phyloP scores from a whole-genome alignment of 305 asterid species.

The Ajuga reptans region DNA sequence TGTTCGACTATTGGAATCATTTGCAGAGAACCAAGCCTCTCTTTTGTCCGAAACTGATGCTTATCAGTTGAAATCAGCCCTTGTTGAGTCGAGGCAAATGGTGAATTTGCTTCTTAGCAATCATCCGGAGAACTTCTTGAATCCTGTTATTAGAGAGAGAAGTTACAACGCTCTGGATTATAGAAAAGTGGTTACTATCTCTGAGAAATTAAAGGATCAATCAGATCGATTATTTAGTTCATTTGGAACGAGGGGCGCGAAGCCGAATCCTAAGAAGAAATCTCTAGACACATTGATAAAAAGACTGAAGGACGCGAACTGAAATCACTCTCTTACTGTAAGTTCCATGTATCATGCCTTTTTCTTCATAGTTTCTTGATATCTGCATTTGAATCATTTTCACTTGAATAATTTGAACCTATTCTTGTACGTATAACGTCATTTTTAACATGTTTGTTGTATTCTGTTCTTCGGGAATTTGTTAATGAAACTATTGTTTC shows the following conservation, averaged over 20 bases:
- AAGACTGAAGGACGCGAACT: conserved; percentile 82
- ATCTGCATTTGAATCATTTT: conserved; percentile 11
- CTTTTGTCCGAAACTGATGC: conserved; percentile 63
- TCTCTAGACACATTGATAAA: conserved; percentile 83
- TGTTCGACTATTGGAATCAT: conserved; percentile 68
- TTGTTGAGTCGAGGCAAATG: conserved; percentile 84
- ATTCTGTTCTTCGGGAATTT: background rate
- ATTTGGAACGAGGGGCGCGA: conserved; percentile 83
- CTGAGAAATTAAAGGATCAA: conserved; percentile 88
- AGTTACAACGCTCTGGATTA: conserved; percentile 74
- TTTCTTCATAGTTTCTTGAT: conserved; percentile 7
- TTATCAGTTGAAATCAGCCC: conserved; percentile 57
- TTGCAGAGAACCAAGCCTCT: conserved; percentile 81
- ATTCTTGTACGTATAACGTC: conserved; percentile 19
- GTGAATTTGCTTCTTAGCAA: conserved; percentile 77
- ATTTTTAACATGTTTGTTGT: conserved; percentile 21
- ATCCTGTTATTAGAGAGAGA: conserved; percentile 86
- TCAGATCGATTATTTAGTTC: conserved; percentile 76
- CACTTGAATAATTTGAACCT: background rate
- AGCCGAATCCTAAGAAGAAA: conserved; percentile 84
- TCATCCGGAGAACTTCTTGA: conserved; percentile 89
- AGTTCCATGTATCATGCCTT: conserved; percentile 16
- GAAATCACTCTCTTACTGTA: conserved; percentile 27
- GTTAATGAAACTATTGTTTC: conserved; percentile 1
- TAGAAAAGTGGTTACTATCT: conserved; percentile 67